Base-by-base conservation (phyloP, 75 land plant species). In the Pseudotsuga menziesii region DNA sequence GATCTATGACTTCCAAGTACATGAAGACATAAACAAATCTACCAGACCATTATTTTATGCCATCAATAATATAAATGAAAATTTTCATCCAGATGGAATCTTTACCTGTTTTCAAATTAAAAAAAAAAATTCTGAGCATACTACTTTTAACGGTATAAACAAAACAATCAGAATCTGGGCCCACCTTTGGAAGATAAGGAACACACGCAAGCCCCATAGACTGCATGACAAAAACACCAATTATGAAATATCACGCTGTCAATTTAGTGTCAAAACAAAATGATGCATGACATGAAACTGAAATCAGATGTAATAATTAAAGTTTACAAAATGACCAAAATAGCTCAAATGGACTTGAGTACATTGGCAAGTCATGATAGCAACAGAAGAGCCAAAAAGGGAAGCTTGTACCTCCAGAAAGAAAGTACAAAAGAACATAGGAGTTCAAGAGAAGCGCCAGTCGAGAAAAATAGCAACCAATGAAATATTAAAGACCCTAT, bases 131-230 rank as follows among this genome's bases (percentile, higher is more conserved):
- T 41, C 23, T 69, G n/a, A 39, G 19, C 22, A 69, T 3, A 3
- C 23, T 6, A 39, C 41, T 39, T 8, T 69, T 22, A n/a, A 22
- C 23, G n/a, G 23, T 69, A 5, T 5, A 39, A 69, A 22, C 39
- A 41, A 69, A 41, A 69, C 54, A n/a, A 14, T 69, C 75, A 59
- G 67, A 76, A 41, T 32, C 6, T 59, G 35, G 2, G 7, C 93
- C 63, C 27, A 97, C 99, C 98, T 97, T 94, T 9, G 98, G 92
- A 69, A 97, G 84, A 80, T 92, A 97, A 22, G 98, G 94, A 66
- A 97, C 99, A 78, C 89, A 94, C 27, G 86, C 91, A 61, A 97
- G 98, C 26, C 94, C 98, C 99, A 97, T 92, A 2, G 92, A 87
- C 99, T 97, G 82, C 89, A 81, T 39, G 16, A 60, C 64, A 80